Percentiles rank a stretch among this genome's conserved stretches.
Conservation (phyloP, 2,329 filamentous ascomycete species). For the Clarireedia paspali region DNA sequence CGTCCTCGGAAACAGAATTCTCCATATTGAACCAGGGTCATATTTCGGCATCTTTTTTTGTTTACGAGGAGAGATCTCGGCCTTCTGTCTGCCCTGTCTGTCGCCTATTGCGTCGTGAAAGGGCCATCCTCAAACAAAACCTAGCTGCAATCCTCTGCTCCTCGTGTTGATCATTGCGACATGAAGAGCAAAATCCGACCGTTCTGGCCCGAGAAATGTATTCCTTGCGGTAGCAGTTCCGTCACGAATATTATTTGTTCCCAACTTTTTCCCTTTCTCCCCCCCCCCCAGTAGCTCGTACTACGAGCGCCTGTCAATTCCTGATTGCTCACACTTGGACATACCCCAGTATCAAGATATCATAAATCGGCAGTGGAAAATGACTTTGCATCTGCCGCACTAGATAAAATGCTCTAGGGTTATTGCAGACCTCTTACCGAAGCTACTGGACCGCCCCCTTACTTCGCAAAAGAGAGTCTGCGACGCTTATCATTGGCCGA, state of each 20-base stretch:
- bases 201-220: background rate
- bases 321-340: background rate
- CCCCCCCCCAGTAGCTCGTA: too few species aligned
- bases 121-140: background rate
- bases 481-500: background rate
- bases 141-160: background rate
- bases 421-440: background rate
- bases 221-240: background rate
- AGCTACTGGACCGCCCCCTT: background rate
- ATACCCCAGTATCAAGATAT: background rate
- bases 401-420: conserved; percentile 2
- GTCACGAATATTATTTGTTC: background rate
- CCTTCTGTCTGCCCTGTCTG: background rate
- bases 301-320: too few species aligned
- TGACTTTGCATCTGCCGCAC: conserved; percentile 5
- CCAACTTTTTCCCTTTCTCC: too few species aligned
- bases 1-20: conserved; percentile 1
- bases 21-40: conserved; percentile 2
- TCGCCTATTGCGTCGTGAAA: background rate
- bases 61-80: conserved; percentile 1
- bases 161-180: background rate
- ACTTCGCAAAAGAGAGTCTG: background rate
- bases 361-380: conserved; percentile 1
- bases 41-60: conserved; percentile 2
- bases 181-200: background rate